Conservation (phyloP, 208 protist species). For the Crithidia fasciculata region DNA sequence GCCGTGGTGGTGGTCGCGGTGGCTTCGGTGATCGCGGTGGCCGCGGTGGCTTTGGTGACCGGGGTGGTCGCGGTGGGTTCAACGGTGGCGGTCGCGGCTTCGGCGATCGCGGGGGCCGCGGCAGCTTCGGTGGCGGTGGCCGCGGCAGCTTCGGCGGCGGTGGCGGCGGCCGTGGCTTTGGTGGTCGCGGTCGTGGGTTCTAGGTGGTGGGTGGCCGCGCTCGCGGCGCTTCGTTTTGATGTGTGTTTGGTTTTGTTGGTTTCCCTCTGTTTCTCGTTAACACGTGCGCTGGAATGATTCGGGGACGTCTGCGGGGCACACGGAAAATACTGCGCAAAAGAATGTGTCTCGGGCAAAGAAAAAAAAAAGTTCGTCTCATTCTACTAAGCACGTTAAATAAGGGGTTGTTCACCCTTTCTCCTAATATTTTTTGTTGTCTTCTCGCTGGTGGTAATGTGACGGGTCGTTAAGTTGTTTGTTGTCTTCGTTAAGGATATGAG, state of each 20-base stretch:
- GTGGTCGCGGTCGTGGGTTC: conserved; percentile 46
- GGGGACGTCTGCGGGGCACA: too few species aligned
- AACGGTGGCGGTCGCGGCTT: conserved; percentile 41
- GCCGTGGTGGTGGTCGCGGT: conserved; percentile 48
- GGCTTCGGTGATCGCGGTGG: conserved; percentile 44
- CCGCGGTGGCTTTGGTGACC: conserved; percentile 20
- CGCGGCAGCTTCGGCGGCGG: conserved; percentile 27
- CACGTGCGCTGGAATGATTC: neutral
- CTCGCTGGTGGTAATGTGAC: neutral
- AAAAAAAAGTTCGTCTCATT: neutral
- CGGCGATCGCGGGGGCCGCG: conserved; percentile 54
- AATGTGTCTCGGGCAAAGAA: neutral
- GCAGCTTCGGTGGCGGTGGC: conserved; percentile 38
- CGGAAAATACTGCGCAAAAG: too few species aligned
- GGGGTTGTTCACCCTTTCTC: neutral
- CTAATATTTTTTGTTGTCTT: neutral
- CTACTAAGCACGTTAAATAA: neutral
- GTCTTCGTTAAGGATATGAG: too few species aligned
- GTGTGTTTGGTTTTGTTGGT: too few species aligned
- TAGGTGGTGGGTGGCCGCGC: conserved; percentile 9
- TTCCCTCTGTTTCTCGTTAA: neutral
- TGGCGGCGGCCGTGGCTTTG: conserved; percentile 16
- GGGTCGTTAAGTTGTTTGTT: neutral
- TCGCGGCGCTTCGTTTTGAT: too few species aligned
- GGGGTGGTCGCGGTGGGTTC: conserved; percentile 48